A percentile compares a stretch with the other conserved stretches of the same genome.
These are phyloP conservation scores for Wallemia hederae DNA, from an alignment of 1,284 basidiomycete genomes.

Conservation along the genomic window DNA sequence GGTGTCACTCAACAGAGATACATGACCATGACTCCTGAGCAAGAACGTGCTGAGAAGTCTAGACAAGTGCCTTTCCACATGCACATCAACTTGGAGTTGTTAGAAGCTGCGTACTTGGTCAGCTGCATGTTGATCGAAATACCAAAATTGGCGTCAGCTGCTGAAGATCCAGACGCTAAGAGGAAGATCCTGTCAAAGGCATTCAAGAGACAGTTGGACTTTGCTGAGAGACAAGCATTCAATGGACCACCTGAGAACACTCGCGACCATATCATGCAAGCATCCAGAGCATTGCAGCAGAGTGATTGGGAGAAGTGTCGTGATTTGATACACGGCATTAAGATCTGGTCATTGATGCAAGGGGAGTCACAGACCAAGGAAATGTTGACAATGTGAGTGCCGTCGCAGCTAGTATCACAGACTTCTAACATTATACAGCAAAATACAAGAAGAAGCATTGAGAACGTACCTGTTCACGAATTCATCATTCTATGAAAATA, in stretches of 20 bases:
- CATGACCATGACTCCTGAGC: conserved; percentile 61
- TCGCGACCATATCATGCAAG: conserved; percentile 97
- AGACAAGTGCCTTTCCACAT: conserved; percentile 96
- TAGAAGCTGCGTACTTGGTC: conserved; percentile 90
- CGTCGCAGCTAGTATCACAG: background rate
- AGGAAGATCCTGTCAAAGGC: conserved; percentile 75
- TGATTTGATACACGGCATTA: conserved; percentile 78
- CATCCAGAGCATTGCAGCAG: conserved; percentile 77
- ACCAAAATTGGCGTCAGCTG: conserved; percentile 73
- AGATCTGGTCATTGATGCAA: conserved; percentile 92
- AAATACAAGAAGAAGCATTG: conserved; percentile 91
- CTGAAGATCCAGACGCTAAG: conserved; percentile 60
- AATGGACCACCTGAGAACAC: conserved; percentile 96
- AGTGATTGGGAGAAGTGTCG: conserved; percentile 92
- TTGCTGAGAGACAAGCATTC: conserved; percentile 91
- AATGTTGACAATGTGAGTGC: conserved; percentile 59
- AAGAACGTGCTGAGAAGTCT: conserved; percentile 86
- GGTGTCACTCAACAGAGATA: conserved; percentile 81
- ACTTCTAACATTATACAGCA: conserved; percentile 20
- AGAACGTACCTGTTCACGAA: conserved; percentile 98
- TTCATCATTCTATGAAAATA: conserved; percentile 69
- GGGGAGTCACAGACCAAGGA: conserved; percentile 64
- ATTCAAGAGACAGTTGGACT: conserved; percentile 81
- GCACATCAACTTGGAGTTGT: conserved; percentile 95
- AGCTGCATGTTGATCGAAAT: conserved; percentile 98